A percentile compares a stretch with the other conserved stretches of the same genome.
These are phyloP conservation scores for Pleurostoma richardsiae DNA, from an alignment of 2,329 filamentous ascomycete genomes.

Conservation along the genomic window DNA sequence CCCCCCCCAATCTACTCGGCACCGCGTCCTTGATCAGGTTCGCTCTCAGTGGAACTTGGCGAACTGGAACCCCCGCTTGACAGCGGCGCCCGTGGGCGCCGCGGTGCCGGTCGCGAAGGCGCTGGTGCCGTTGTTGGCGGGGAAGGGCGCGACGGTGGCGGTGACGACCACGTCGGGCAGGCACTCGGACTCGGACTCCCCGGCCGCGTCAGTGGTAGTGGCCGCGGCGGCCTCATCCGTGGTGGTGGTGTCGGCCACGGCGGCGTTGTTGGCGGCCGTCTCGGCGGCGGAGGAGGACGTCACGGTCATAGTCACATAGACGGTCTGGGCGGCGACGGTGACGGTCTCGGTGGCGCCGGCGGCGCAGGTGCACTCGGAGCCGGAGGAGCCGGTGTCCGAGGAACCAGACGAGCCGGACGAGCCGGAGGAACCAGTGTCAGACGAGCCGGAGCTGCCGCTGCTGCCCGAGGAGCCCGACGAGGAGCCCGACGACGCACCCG, in stretches of 20 bases:
- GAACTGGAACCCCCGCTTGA: no score
- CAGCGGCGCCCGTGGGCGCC: neutral
- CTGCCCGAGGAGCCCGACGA: neutral
- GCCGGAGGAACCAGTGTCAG: slow-evolving; percentile 10
- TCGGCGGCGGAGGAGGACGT: slow-evolving; percentile 1
- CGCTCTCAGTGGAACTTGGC: no score
- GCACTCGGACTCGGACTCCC: slow-evolving; percentile 5
- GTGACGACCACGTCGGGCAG: slow-evolving; percentile 8
- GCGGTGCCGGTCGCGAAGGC: neutral
- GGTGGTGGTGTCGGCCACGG: neutral
- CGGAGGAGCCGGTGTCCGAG: slow-evolving; percentile 3
- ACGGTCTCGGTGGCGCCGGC: slow-evolving; percentile 10
- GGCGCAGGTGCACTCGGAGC: slow-evolving; percentile 3
- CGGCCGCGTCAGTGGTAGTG: slow-evolving; percentile 2
- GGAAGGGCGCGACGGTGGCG: slow-evolving; percentile 2
- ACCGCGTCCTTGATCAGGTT: no score
- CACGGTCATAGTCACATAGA: slow-evolving; percentile 10
- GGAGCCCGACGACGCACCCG: neutral
- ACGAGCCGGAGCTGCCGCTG: neutral
- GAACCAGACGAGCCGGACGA: slow-evolving; percentile 33
- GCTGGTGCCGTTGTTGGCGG: neutral
- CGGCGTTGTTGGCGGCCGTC: neutral
- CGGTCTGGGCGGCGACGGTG: slow-evolving; percentile 14
- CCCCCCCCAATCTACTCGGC: no score
- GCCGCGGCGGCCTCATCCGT: neutral